Evolutionary conservation across 2,329 filamentous ascomycete genomes (phyloP), one percentile per base, ranked within the genome.

Genomic region (Xylaria sp.): DNA sequence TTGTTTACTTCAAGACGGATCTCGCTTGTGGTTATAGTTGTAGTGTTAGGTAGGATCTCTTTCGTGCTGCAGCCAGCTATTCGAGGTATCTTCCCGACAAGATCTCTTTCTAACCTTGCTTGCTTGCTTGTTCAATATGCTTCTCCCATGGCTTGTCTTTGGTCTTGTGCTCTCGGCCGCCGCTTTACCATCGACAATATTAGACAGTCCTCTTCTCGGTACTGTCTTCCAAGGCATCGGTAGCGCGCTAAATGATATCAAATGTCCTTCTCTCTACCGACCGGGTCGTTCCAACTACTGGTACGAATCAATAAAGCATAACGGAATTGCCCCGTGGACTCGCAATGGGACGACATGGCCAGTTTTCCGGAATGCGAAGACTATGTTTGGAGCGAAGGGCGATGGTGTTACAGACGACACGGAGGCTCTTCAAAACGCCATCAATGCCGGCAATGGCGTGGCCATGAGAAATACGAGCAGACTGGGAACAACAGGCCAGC

Each of bases 401-500:
- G 59, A 66, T 20, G 63, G 61, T 17, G 44, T 40, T 18, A 54
- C 55, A 21, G 62, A 66, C 39, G 61, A 63, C 46, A 57, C 57
- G 1, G 52, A 52, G 2, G 60, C 63, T 20, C 41, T 64, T 18
- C 59, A 64, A 39, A 48, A 54, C 9, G 59, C 56, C n/a, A 62
- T 59, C 44, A 52, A 59, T 29, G 51, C 50, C 7, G 53, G 58
- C 7, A 53, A 55, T 48, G 54, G 48, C 48, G 48, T 39, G 19
- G 57, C 57, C 2, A 22, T 22, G 39, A 47, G 60, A 19, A 65
- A 42, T 42, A 51, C 42, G 11, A 52, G 50, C 37, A 45, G 40
- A 37, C 48, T 60, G 39, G 64, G 64, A 13, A 59, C 63, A 2
- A 64, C 62, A 2, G 59, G 60, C 22, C 60, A 65, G 24, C 64